Percentiles rank a stretch among this genome's conserved stretches.
phyloP scores from a whole-genome alignment of 495 filamentous ascomycete species.

The Xylaria venustula region DNA sequence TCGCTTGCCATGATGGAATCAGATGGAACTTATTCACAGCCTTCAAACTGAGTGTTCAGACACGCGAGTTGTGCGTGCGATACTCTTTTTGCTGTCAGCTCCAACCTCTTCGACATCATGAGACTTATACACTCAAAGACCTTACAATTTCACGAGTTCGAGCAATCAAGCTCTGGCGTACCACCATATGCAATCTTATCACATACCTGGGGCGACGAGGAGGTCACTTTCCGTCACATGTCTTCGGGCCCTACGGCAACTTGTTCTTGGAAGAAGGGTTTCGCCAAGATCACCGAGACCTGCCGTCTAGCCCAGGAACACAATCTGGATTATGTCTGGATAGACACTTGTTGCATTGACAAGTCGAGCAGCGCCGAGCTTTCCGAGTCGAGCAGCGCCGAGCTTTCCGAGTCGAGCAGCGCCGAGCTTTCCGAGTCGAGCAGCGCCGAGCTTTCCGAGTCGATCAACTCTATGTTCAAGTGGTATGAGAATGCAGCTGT shows the following conservation, averaged over 20 bases:
- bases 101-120: neutral
- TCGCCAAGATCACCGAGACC: neutral
- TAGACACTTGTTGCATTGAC: neutral
- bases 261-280: neutral
- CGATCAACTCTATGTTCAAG: neutral
- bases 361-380: neutral
- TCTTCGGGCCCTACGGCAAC: neutral
- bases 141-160: neutral
- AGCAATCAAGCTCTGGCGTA: neutral
- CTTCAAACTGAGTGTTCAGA: no score
- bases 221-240: neutral
- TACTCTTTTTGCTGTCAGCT: neutral
- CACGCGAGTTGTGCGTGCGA: neutral
- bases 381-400: neutral
- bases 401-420: neutral
- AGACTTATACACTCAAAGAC: neutral
- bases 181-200: neutral
- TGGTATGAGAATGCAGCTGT: neutral
- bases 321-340: neutral
- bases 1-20: no score
- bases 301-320: neutral
- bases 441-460: neutral
- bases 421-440: neutral
- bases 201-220: neutral
- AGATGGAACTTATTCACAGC: no score